Base-by-base conservation (phyloP, 495 filamentous ascomycete species). In the Penicillium cataractarum region DNA sequence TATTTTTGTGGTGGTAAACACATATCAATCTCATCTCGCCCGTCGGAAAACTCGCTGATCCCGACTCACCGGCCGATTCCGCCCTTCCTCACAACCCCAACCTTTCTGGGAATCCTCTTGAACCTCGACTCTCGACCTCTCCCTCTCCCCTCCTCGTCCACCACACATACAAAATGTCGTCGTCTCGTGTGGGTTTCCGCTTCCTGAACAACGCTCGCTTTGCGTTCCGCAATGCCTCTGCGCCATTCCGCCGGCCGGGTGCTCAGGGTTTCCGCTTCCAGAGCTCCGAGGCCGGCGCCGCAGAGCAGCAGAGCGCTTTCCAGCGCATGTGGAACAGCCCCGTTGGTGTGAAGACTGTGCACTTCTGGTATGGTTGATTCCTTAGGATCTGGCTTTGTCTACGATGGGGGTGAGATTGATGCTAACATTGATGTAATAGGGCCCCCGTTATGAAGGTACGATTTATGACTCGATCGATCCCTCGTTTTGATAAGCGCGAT, bases 361-460 rank as follows among this genome's bases (percentile, higher is more conserved):
- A 99, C 78, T 99, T 99, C 81, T 99, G 95, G 89, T 96, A 78
- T 64, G 86, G 67, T 31, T 29, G 12, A 4, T 31, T 26, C 22
- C 2, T 57, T n/a, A 39, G n/a, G 26, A 29, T 19, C 7, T 9
- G 24, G 37, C 12, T 22, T 29, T 57, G 21, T 19, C 1, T 40
- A 3, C 21, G 19, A 6, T n/a, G 1, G 0, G 33, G 35, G 55
- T 51, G 26, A 17, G 49, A 57, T 60, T 24, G 21, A 55, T 54
- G 37, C 68, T 76, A 63, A 73, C 39, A 13, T 24, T 57, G 53
- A 60, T 31, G 42, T 64, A 55, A 31, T 67, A 94, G 91, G 92
- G 95, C 94, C 26, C 94, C 94, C 32, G 87, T 99, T 35, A 96
- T 97, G 91, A 99, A 97, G 89, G 89, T 91, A 84, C 67, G 76